These are phyloP conservation scores for Dipteronia sinensis DNA, from an alignment of 345 rosid species.

Conservation along the genomic window DNA sequence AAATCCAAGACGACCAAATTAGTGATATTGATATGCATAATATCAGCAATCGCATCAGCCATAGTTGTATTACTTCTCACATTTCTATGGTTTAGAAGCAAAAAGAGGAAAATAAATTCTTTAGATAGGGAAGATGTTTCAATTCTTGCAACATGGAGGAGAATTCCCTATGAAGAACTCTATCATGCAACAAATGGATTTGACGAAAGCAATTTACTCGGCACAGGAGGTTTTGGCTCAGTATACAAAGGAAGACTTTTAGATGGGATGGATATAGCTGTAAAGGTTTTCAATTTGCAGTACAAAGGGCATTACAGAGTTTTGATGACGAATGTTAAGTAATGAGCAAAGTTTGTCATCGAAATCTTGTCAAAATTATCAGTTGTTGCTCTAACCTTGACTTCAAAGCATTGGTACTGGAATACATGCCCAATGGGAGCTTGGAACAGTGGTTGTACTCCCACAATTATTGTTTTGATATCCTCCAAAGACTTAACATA, in stretches of 20 bases:
- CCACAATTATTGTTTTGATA: too few relatives aligned
- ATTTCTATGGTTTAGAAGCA: background rate
- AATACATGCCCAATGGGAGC: background rate
- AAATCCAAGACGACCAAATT: background rate
- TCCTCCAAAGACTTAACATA: background rate
- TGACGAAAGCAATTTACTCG: background rate
- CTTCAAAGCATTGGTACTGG: background rate
- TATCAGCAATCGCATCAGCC: background rate
- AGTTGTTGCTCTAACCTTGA: background rate
- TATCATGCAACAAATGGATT: constrained; percentile 7
- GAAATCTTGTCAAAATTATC: constrained; percentile 12
- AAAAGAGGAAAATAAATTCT: background rate
- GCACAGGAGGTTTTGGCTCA: constrained; percentile 12
- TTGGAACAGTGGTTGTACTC: too few relatives aligned
- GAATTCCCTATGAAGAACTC: background rate
- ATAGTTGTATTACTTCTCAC: background rate
- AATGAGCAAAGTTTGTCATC: constrained; percentile 1
- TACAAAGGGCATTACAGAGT: background rate
- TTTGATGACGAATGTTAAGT: constrained; percentile 15
- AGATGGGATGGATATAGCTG: background rate
- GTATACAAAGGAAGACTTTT: constrained; percentile 10
- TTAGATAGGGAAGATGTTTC: background rate
- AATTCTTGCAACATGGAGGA: background rate
- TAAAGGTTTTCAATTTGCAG: constrained; percentile 11
- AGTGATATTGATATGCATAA: background rate